Evolutionary conservation across 1,139 yeast species (phyloP).

Genomic region (Debaryomyces singareniensis): DNA sequence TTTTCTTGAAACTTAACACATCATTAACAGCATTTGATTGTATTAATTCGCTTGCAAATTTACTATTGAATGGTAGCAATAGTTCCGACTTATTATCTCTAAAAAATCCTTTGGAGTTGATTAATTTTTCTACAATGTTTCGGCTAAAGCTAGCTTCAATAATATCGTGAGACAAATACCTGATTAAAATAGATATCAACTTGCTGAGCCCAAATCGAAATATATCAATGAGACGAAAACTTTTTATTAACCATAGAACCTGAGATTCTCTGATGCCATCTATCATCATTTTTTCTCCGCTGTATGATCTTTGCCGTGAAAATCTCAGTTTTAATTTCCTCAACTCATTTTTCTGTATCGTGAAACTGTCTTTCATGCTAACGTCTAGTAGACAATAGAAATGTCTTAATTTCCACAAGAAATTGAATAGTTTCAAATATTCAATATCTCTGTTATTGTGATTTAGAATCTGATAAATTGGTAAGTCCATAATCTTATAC

Average conservation of each 20-base stretch:
- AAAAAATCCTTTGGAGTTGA: no score
- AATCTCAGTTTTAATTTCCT: slow-evolving; percentile 12
- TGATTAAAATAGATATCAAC: slow-evolving; percentile 37
- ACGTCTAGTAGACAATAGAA: slow-evolving; percentile 46
- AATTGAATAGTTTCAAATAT: slow-evolving; percentile 77
- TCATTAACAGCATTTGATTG: slow-evolving; percentile 1
- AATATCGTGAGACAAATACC: slow-evolving; percentile 42
- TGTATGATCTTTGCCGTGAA: slow-evolving; percentile 7
- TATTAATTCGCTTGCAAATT: slow-evolving; percentile 7
- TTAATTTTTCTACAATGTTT: slow-evolving; percentile 18
- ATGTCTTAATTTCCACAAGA: slow-evolving; percentile 73
- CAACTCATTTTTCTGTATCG: slow-evolving; percentile 31
- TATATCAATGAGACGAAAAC: slow-evolving; percentile 34
- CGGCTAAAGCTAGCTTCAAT: slow-evolving; percentile 37
- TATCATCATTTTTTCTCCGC: slow-evolving; percentile 3
- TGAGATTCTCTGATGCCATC: slow-evolving; percentile 16
- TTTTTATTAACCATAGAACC: slow-evolving; percentile 22
- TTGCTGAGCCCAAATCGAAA: slow-evolving; percentile 41
- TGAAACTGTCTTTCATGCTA: slow-evolving; percentile 27
- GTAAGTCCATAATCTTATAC: slow-evolving; percentile 57
- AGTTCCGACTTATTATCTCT: slow-evolving; percentile 3
- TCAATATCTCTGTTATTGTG: slow-evolving; percentile 40
- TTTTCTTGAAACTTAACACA: not conserved
- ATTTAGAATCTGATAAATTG: slow-evolving; percentile 38
- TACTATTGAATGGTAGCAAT: slow-evolving; percentile 4